Conservation (phyloP, 129 eudicot genomes). For the Pittosporum tobira region DNA sequence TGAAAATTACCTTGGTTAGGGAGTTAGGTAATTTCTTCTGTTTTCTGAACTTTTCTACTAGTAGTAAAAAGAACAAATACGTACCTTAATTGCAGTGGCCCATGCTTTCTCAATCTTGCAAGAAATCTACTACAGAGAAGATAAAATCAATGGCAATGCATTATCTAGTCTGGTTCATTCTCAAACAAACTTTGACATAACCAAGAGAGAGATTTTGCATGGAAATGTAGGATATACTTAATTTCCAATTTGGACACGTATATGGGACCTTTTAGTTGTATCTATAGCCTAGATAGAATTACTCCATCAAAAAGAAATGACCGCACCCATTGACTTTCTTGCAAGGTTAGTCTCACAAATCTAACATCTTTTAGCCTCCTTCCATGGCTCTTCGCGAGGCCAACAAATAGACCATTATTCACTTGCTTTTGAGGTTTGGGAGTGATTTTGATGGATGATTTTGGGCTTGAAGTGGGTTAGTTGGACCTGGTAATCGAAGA, state of each 20-base stretch:
- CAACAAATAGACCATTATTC: too few relatives aligned
- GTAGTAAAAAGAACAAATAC: constrained; percentile 29
- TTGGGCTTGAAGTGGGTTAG: too few relatives aligned
- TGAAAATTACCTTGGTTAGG: constrained; percentile 23
- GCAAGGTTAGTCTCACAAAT: too few relatives aligned
- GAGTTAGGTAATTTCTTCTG: constrained; percentile 32
- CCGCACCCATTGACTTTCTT: not conserved
- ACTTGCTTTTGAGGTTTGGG: too few relatives aligned
- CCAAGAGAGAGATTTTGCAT: not conserved
- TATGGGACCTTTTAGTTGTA: constrained; percentile 4
- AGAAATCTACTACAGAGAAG: constrained; percentile 20
- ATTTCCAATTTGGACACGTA: not conserved
- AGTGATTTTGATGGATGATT: too few relatives aligned
- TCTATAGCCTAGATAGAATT: not conserved
- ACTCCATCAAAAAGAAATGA: not conserved
- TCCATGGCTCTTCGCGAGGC: too few relatives aligned
- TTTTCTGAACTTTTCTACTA: constrained; percentile 26
- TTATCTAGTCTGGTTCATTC: not conserved
- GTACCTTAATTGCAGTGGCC: constrained; percentile 48
- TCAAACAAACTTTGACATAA: constrained; percentile 5
- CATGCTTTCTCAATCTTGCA: constrained; percentile 29
- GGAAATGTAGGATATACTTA: not conserved
- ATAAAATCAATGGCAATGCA: not conserved
- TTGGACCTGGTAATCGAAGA: too few relatives aligned
- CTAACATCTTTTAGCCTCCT: too few relatives aligned